Conservation (phyloP, 495 filamentous ascomycete genomes). For the Niebla homalea region DNA sequence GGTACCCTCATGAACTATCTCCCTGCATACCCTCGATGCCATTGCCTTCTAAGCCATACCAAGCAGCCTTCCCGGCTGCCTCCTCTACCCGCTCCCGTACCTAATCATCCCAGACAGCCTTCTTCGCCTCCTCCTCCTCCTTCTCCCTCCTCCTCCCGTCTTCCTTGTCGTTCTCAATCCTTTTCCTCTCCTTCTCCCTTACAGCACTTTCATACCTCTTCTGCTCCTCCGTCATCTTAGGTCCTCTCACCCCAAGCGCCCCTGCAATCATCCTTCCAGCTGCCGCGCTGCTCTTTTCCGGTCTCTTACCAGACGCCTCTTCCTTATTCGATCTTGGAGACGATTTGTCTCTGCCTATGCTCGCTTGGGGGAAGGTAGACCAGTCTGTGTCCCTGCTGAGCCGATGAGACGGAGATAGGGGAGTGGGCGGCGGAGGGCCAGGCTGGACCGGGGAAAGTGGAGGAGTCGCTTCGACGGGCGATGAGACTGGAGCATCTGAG, state of each 20-base stretch:
- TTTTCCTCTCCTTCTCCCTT: slow-evolving; percentile 73
- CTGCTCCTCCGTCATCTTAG: slow-evolving; percentile 77
- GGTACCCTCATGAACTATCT: too few species aligned
- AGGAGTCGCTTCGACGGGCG: slow-evolving; percentile 2
- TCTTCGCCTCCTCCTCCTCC: slow-evolving; percentile 57
- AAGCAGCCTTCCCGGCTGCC: not conserved
- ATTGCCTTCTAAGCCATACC: too few species aligned
- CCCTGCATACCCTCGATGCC: too few species aligned
- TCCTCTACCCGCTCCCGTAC: not conserved
- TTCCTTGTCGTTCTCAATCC: slow-evolving; percentile 58
- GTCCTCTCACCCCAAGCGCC: slow-evolving; percentile 69
- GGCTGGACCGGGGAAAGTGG: slow-evolving; percentile 22
- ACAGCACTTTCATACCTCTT: slow-evolving; percentile 71
- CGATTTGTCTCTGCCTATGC: too few species aligned
- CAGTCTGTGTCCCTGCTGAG: slow-evolving; percentile 11
- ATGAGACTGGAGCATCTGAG: slow-evolving; percentile 22
- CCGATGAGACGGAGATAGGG: slow-evolving; percentile 38
- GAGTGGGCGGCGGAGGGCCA: slow-evolving; percentile 45
- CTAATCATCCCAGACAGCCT: slow-evolving; percentile 72
- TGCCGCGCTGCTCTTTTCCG: slow-evolving; percentile 86
- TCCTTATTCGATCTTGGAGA: not conserved
- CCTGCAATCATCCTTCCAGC: slow-evolving; percentile 83
- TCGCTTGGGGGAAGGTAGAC: slow-evolving; percentile 15
- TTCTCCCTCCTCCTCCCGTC: slow-evolving; percentile 47
- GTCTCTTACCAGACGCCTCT: slow-evolving; percentile 32